These are phyloP conservation scores for Sugiyamaella sp. DNA, from an alignment of 1,139 yeast genomes.

Conservation along the genomic window DNA sequence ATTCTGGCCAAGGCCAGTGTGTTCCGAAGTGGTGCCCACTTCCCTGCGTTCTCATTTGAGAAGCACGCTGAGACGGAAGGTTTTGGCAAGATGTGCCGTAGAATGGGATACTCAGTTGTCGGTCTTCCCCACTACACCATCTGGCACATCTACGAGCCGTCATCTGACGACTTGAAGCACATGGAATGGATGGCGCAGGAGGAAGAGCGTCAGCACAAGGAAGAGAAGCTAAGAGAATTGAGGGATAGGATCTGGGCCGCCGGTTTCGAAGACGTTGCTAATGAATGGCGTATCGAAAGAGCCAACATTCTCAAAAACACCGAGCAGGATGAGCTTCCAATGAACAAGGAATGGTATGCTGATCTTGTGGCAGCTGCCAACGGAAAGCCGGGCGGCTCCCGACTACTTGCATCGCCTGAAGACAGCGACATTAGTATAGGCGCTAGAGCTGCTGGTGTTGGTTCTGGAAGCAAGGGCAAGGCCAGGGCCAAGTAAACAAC, in stretches of 20 bases:
- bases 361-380: slow-evolving; percentile 19
- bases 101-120: slow-evolving; percentile 79
- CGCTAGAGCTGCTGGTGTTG: slow-evolving; percentile 21
- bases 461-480: slow-evolving; percentile 13
- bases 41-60: slow-evolving; percentile 88
- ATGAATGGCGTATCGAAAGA: slow-evolving; percentile 69
- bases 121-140: slow-evolving; percentile 90
- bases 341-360: slow-evolving; percentile 32
- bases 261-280: slow-evolving; percentile 74
- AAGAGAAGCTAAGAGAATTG: slow-evolving; percentile 64
- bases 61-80: slow-evolving; percentile 95
- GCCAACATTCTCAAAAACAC: slow-evolving; percentile 70
- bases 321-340: slow-evolving; percentile 47
- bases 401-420: slow-evolving; percentile 14
- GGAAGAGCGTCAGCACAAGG: slow-evolving; percentile 73
- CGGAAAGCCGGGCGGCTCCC: slow-evolving; percentile 4
- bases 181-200: slow-evolving; percentile 98
- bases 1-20: slow-evolving; percentile 79
- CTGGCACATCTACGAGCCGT: slow-evolving; percentile 93
- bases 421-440: slow-evolving; percentile 18
- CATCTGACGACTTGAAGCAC: slow-evolving; percentile 82
- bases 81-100: slow-evolving; percentile 79
- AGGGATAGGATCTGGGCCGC: slow-evolving; percentile 75
- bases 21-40: slow-evolving; percentile 78
- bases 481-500: not conserved